Conservation (phyloP, 2,329 filamentous ascomycete species). For the Neonectria ditissima region DNA sequence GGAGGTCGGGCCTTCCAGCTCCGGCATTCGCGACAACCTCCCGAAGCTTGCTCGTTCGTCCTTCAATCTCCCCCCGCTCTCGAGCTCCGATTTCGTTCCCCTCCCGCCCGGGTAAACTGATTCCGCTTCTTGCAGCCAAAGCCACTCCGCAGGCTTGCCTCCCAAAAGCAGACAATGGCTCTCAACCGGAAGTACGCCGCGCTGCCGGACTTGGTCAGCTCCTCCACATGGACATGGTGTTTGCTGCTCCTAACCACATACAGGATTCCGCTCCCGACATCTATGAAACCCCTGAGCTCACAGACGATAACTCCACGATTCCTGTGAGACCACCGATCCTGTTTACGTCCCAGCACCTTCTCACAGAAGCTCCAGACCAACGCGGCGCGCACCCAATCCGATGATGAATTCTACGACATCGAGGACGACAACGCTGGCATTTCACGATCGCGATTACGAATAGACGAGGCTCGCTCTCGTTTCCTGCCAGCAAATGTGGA, state of each 20-base stretch:
- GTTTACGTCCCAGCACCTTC: slow-evolving; percentile 28
- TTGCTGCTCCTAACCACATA: slow-evolving; percentile 32
- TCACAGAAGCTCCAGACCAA: slow-evolving; percentile 59
- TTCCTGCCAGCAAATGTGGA: slow-evolving; percentile 84
- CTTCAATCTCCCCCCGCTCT: slow-evolving; percentile 2
- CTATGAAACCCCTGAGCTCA: slow-evolving; percentile 95
- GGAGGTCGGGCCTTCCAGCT: slow-evolving; percentile 17
- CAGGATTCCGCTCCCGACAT: slow-evolving; percentile 94
- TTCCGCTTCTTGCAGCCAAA: not conserved
- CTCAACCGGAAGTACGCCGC: slow-evolving; percentile 85
- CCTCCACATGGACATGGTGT: slow-evolving; percentile 13
- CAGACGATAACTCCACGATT: slow-evolving; percentile 88
- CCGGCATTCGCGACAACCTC: slow-evolving; percentile 7
- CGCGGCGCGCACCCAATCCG: slow-evolving; percentile 67
- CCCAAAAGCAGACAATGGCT: slow-evolving; percentile 65
- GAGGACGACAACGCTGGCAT: slow-evolving; percentile 76
- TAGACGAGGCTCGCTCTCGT: slow-evolving; percentile 81
- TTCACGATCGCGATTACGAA: slow-evolving; percentile 79
- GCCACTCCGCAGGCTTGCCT: slow-evolving; percentile 8
- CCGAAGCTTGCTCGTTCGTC: not conserved
- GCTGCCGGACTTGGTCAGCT: slow-evolving; percentile 78
- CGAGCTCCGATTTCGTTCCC: slow-evolving; percentile 5
- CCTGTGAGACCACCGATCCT: slow-evolving; percentile 67
- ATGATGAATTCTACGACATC: slow-evolving; percentile 72
- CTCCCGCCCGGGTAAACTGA: not conserved